phyloP scores from a whole-genome alignment of 164 flowering plant genomes.

The Protea cynaroides region DNA sequence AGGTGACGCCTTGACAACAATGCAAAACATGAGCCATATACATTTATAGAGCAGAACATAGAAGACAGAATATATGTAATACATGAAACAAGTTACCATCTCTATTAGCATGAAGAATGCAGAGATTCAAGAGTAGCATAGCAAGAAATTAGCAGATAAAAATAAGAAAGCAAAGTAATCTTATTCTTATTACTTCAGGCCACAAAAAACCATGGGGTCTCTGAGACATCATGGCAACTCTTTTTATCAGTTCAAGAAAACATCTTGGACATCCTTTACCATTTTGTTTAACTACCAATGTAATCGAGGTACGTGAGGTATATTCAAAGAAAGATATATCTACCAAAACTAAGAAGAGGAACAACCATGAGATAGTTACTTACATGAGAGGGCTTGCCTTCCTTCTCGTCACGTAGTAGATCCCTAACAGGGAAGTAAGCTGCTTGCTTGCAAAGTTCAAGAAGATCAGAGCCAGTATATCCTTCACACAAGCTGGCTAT shows the following conservation, averaged over 20 bases:
- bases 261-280: not conserved
- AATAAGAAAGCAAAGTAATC: not conserved
- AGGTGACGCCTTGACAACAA: too few species aligned
- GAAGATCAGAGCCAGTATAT: conserved; percentile 70
- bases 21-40: too few species aligned
- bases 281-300: too few species aligned
- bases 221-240: not conserved
- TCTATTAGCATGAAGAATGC: too few species aligned
- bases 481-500: conserved; percentile 66
- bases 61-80: not conserved
- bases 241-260: not conserved
- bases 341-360: not conserved
- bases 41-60: too few species aligned
- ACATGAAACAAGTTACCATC: not conserved
- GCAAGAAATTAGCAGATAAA: too few species aligned
- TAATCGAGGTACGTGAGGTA: not conserved
- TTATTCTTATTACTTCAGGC: not conserved
- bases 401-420: conserved; percentile 50
- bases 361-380: conserved; percentile 6
- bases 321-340: not conserved
- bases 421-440: conserved; percentile 74
- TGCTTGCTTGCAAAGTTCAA: conserved; percentile 80
- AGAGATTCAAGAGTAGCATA: too few species aligned
- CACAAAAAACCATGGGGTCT: not conserved
- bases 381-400: conserved; percentile 20